A percentile compares a stretch with the other conserved stretches of the same genome.
Evolutionary conservation across 176 grass and related monocot genomes (phyloP).

Genomic region (Raddia guianensis): DNA sequence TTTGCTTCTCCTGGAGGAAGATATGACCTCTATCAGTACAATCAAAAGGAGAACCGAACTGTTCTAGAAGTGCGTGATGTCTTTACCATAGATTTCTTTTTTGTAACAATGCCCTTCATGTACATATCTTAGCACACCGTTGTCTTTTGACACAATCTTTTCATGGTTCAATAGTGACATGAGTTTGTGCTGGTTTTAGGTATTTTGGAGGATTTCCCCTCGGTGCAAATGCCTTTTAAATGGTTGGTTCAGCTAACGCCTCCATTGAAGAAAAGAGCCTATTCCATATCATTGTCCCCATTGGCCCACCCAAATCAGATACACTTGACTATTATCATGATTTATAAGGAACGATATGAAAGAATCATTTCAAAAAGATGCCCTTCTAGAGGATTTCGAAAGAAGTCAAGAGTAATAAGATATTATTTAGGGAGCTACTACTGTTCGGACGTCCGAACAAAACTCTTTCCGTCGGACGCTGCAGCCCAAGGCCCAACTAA

Average conservation of each 20-base stretch:
- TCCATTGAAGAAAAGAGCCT: slow-evolving; percentile 45
- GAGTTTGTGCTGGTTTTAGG: slow-evolving; percentile 45
- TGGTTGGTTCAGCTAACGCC: slow-evolving; percentile 92
- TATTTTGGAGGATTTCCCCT: slow-evolving; percentile 92
- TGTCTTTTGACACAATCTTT: not conserved
- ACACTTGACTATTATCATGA: slow-evolving; percentile 65
- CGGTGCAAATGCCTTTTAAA: slow-evolving; percentile 89
- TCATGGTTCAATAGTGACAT: slow-evolving; percentile 36
- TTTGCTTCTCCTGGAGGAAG: too few species aligned
- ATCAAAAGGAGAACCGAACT: slow-evolving; percentile 79
- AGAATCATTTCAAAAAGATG: too few species aligned
- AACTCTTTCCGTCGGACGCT: too few species aligned
- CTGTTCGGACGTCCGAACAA: too few species aligned
- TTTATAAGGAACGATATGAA: too few species aligned
- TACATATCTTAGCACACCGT: not conserved
- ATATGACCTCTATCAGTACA: too few species aligned
- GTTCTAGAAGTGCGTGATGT: slow-evolving; percentile 71
- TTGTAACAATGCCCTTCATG: not conserved
- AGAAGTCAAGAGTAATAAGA: too few species aligned
- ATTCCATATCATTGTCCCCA: slow-evolving; percentile 72
- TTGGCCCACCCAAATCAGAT: slow-evolving; percentile 72
- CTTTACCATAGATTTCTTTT: slow-evolving; percentile 29
- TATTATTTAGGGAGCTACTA: too few species aligned
- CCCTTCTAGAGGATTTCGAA: too few species aligned
- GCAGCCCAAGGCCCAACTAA: too few species aligned